phyloP scores from a whole-genome alignment of 106 monocot genomes.

The Gastrodia elata region DNA sequence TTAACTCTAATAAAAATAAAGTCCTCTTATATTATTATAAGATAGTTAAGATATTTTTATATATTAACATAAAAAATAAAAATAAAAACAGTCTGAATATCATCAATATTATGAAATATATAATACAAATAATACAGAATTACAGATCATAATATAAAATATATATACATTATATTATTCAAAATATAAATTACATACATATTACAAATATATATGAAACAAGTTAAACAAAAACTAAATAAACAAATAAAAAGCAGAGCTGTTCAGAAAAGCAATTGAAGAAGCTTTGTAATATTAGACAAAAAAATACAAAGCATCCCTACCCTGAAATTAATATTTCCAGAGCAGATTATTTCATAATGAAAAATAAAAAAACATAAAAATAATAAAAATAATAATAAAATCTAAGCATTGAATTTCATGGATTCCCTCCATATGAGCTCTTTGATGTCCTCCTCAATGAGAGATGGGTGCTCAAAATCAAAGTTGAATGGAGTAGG shows the following conservation, averaged over 20 bases:
- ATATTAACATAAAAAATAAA: no score
- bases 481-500: slow-evolving; percentile 57
- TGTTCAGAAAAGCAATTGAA: neutral
- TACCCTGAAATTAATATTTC: slow-evolving; percentile 2
- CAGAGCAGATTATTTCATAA: neutral
- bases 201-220: no score
- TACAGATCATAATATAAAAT: no score
- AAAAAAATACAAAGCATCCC: neutral
- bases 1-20: no score
- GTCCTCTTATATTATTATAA: no score
- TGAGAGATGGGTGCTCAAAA: slow-evolving; percentile 80
- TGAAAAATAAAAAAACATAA: neutral
- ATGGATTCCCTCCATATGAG: slow-evolving; percentile 74
- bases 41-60: no score
- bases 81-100: no score
- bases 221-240: no score
- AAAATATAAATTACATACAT: no score
- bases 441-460: slow-evolving; percentile 83
- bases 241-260: neutral
- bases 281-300: slow-evolving; percentile 1
- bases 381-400: neutral
- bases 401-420: slow-evolving; percentile 48
- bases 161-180: no score
- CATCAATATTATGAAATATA: no score
- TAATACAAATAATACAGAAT: no score